phyloP scores from a whole-genome alignment of 2,329 filamentous ascomycete genomes.

The Botryotinia globosa region DNA sequence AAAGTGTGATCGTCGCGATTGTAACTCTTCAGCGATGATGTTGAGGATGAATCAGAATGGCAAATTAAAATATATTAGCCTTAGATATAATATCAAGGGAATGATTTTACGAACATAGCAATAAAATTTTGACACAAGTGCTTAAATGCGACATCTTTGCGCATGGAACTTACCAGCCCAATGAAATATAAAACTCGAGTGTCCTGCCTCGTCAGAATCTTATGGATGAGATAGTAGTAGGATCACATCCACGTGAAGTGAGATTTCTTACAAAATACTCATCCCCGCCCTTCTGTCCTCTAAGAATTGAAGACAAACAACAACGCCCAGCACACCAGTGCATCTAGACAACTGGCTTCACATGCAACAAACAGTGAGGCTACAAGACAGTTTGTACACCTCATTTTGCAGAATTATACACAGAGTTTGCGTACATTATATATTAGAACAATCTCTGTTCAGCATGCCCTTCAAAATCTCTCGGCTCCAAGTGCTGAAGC shows the following conservation, averaged over 20 bases:
- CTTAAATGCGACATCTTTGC: no score
- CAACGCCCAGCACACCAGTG: not conserved
- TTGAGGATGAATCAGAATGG: not conserved
- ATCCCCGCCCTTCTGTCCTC: not conserved
- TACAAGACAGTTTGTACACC: not conserved
- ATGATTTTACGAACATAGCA: not conserved
- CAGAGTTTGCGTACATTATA: not conserved
- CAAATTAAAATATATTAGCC: not conserved
- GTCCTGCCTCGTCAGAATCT: no score
- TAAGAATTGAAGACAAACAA: not conserved
- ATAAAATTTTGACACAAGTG: not conserved
- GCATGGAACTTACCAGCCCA: no score
- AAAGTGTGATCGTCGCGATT: not conserved
- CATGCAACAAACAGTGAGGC: not conserved
- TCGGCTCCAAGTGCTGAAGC: not conserved
- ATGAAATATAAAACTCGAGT: no score
- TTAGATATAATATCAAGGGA: not conserved
- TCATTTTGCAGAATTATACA: not conserved
- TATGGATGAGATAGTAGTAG: no score
- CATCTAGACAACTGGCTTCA: not conserved
- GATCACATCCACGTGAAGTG: no score
- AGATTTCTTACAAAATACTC: no score
- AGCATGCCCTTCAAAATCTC: fast-evolving
- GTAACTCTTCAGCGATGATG: not conserved
- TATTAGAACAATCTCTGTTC: not conserved